Percentiles rank a stretch among this genome's conserved stretches.
phyloP scores from a whole-genome alignment of 176 grass and related monocot genomes.

The Avena sativa region DNA sequence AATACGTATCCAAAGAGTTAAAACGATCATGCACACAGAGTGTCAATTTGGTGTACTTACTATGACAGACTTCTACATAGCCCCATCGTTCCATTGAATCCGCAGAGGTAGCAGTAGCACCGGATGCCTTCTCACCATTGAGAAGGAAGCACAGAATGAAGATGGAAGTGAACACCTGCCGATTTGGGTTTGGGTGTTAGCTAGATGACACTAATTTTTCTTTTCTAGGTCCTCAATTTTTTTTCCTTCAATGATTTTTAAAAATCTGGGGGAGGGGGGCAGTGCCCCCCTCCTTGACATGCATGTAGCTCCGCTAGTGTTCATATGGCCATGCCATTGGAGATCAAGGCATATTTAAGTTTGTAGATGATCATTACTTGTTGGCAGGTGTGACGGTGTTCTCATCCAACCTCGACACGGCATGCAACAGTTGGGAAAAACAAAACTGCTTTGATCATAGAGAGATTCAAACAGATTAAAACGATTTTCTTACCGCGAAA shows the following conservation, averaged over 20 bases:
- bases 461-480: neutral
- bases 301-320: neutral
- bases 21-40: no score
- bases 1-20: no score
- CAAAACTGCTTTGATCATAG: neutral
- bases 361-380: slow-evolving; percentile 37
- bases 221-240: no score
- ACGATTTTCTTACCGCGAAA: slow-evolving; percentile 47
- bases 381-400: slow-evolving; percentile 58
- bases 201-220: no score
- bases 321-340: neutral
- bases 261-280: no score
- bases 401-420: slow-evolving; percentile 71
- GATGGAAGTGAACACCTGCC: no score
- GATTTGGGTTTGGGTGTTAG: no score
- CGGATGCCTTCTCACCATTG: no score
- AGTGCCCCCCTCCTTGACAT: no score
- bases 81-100: neutral
- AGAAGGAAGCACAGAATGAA: no score
- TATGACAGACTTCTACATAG: neutral
- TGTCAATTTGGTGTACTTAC: neutral
- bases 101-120: no score
- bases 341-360: neutral
- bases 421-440: slow-evolving; percentile 45
- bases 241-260: no score